A percentile compares a stretch with the other conserved stretches of the same genome.
phyloP scores from a whole-genome alignment of 2,329 filamentous ascomycete genomes.

The Onygena corvina region DNA sequence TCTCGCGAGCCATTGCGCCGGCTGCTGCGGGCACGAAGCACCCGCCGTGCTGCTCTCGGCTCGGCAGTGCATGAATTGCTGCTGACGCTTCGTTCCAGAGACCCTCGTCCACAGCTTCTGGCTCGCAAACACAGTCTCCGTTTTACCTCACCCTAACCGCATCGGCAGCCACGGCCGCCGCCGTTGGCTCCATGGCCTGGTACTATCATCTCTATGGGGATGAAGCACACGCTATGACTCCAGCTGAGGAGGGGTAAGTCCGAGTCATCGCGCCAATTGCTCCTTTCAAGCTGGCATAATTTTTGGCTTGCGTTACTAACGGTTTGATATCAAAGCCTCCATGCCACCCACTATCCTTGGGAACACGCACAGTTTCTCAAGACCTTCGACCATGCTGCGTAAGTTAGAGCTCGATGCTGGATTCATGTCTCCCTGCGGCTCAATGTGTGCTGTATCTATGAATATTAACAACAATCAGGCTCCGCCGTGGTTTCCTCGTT shows the following conservation, averaged over 20 bases:
- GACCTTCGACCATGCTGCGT: constrained; percentile 95
- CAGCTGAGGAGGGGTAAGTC: constrained; percentile 95
- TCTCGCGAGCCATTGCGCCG: constrained; percentile 23
- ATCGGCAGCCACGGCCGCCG: constrained; percentile 71
- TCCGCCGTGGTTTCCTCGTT: constrained; percentile 98
- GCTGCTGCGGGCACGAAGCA: not conserved
- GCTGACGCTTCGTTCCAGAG: constrained; percentile 9
- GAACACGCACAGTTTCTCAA: constrained; percentile 83
- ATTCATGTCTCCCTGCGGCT: constrained; percentile 1
- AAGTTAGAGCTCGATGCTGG: constrained; percentile 46
- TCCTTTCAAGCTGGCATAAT: not conserved
- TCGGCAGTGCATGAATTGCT: not conserved
- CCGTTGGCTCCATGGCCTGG: constrained; percentile 84
- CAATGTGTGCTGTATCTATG: not conserved
- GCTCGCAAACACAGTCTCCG: constrained; percentile 52
- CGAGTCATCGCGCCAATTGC: constrained; percentile 15
- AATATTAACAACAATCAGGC: constrained; percentile 43
- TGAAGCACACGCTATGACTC: constrained; percentile 76
- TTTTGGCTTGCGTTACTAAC: constrained; percentile 7
- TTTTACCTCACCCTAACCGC: constrained; percentile 78
- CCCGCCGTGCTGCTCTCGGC: not conserved
- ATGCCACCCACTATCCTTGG: constrained; percentile 88
- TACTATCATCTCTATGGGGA: constrained; percentile 95
- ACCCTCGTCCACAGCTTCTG: constrained; percentile 46
- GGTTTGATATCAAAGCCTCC: constrained; percentile 51